A percentile compares a stretch with the other conserved stretches of the same genome.
Evolutionary conservation across 2,329 filamentous ascomycete species (phyloP).

Genomic region (Cercospora sp.): DNA sequence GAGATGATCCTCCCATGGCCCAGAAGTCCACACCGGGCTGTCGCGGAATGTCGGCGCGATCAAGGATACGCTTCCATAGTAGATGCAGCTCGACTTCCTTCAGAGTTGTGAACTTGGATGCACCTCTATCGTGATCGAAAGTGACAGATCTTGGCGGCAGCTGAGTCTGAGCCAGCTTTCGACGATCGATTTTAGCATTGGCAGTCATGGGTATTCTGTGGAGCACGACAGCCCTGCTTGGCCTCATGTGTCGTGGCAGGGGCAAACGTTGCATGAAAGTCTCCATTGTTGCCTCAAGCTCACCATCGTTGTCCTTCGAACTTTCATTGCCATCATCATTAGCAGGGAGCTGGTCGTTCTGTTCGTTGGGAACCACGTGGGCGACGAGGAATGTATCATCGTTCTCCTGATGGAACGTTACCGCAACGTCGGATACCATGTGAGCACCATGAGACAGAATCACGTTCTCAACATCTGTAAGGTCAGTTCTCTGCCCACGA

Average conservation of each 20-base stretch:
- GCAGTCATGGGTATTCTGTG: conserved; percentile 34
- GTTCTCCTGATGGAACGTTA: conserved; percentile 22
- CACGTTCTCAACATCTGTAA: conserved; percentile 48
- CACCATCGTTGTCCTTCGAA: background rate
- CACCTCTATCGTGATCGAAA: background rate
- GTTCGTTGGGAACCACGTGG: conserved; percentile 36
- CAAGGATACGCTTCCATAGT: conserved; percentile 21
- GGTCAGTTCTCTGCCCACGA: conserved; percentile 48
- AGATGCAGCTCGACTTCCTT: conserved; percentile 21
- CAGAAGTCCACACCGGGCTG: conserved; percentile 45
- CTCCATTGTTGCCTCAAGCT: conserved; percentile 21
- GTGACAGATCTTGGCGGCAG: conserved; percentile 20
- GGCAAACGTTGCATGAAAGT: conserved; percentile 31
- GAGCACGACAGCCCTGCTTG: conserved; percentile 35
- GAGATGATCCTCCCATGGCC: conserved; percentile 45
- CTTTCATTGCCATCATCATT: background rate
- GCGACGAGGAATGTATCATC: conserved; percentile 37
- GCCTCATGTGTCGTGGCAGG: conserved; percentile 43
- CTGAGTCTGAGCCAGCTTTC: conserved; percentile 24
- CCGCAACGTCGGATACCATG: conserved; percentile 33
- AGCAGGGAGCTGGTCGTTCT: background rate
- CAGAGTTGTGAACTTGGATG: conserved; percentile 13
- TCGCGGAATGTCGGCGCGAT: conserved; percentile 17
- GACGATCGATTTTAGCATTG: conserved; percentile 38
- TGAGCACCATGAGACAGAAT: conserved; percentile 35